Percentiles rank a stretch among this genome's conserved stretches.
phyloP scores from a whole-genome alignment of 2,329 filamentous ascomycete species.

The Colletotrichum spaethianum region DNA sequence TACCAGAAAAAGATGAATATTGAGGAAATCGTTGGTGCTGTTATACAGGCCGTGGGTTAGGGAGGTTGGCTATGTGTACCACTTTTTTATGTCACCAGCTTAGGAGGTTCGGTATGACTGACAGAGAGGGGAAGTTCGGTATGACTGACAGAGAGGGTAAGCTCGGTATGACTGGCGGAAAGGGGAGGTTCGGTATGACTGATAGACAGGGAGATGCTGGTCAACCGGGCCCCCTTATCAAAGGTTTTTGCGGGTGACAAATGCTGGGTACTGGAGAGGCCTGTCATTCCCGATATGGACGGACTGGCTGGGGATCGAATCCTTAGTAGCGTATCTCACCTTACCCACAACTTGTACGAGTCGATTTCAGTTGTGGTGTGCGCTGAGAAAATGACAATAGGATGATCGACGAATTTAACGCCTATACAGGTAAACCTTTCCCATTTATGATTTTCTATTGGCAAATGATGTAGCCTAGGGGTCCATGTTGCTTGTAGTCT shows the following conservation, averaged over 20 bases:
- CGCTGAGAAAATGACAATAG: background rate
- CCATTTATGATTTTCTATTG: background rate
- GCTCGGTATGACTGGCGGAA: too few species aligned
- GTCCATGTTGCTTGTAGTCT: background rate
- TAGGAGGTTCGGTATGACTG: too few species aligned
- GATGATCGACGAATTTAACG: background rate
- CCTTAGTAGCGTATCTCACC: background rate
- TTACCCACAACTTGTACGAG: background rate
- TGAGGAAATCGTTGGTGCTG: too few species aligned
- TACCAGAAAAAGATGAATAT: too few species aligned
- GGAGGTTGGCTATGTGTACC: too few species aligned
- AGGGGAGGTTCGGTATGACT: background rate
- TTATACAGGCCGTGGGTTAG: too few species aligned
- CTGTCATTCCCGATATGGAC: background rate
- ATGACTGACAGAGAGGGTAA: background rate
- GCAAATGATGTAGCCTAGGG: background rate
- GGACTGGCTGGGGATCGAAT: background rate
- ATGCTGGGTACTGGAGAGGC: background rate
- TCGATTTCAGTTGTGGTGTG: background rate
- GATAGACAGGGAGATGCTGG: conserved; percentile 1
- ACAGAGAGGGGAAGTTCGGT: background rate
- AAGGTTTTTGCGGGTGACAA: too few species aligned
- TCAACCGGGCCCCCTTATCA: too few species aligned
- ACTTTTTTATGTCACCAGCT: too few species aligned
- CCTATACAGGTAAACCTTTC: background rate